phyloP scores from a whole-genome alignment of 2,329 filamentous ascomycete genomes.

The Pyrenophora seminiperda region DNA sequence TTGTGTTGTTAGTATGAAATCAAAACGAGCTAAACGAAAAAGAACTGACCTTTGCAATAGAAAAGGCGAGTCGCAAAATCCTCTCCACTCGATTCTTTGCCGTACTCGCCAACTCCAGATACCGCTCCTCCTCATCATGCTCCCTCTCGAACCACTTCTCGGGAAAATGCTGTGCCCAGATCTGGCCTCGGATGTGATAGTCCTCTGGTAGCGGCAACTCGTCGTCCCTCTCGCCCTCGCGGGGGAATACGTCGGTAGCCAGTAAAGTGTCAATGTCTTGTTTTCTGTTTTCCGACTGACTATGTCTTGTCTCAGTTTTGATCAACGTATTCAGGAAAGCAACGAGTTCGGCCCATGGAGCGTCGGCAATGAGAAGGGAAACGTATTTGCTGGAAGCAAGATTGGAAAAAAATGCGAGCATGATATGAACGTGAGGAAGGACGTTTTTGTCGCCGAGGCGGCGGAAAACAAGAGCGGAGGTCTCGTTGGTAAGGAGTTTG shows the following conservation, averaged over 20 bases:
- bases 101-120: conserved; percentile 66
- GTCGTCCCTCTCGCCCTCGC: conserved; percentile 41
- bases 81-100: conserved; percentile 62
- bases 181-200: conserved; percentile 66
- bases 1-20: conserved; percentile 13
- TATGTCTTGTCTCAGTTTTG: conserved; percentile 37
- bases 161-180: conserved; percentile 67
- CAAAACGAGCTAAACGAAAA: not conserved
- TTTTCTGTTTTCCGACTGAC: conserved; percentile 2
- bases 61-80: conserved; percentile 62
- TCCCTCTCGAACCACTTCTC: conserved; percentile 64
- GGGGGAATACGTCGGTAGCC: conserved; percentile 53
- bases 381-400: conserved; percentile 46
- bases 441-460: conserved; percentile 64
- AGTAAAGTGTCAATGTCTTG: conserved; percentile 43
- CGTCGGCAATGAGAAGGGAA: conserved; percentile 36
- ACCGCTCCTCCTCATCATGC: conserved; percentile 70
- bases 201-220: conserved; percentile 70
- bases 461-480: conserved; percentile 55
- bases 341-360: conserved; percentile 62
- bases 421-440: conserved; percentile 66
- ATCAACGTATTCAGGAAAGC: conserved; percentile 60
- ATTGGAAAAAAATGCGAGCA: conserved; percentile 63
- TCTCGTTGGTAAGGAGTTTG: conserved; percentile 52
- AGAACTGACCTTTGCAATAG: conserved; percentile 48